Evolutionary conservation across 2,329 filamentous ascomycete genomes (phyloP).

Genomic region (Seiridium unicorne): DNA sequence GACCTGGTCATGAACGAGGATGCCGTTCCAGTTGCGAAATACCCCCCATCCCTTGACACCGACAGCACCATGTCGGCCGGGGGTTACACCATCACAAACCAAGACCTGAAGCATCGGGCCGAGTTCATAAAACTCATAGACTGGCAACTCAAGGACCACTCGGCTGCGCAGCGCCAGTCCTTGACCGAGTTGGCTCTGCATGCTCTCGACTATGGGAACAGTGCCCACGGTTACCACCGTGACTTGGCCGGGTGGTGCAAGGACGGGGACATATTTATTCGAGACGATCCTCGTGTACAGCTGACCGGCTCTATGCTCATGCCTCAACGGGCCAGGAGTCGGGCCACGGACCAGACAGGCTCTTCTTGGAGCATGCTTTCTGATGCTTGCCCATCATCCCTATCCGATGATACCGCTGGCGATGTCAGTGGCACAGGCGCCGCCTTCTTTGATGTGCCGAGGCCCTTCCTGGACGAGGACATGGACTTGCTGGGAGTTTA

Average conservation of each 20-base stretch:
- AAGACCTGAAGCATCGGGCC: background rate
- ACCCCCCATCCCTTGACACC: slow-evolving; percentile 4
- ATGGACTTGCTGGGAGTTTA: background rate
- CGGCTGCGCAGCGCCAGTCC: background rate
- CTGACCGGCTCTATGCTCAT: slow-evolving; percentile 13
- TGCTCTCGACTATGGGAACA: slow-evolving; percentile 13
- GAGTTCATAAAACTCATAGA: slow-evolving; percentile 9
- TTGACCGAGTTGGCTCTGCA: slow-evolving; percentile 18
- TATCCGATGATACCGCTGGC: slow-evolving; percentile 7
- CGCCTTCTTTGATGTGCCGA: background rate
- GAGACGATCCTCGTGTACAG: slow-evolving; percentile 1
- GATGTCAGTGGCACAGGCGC: slow-evolving; percentile 1
- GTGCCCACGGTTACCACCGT: slow-evolving; percentile 7
- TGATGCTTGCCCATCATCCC: background rate
- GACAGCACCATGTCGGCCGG: slow-evolving; percentile 2
- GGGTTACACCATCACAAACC: background rate
- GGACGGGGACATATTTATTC: slow-evolving; percentile 6
- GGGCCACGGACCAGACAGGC: slow-evolving; percentile 9
- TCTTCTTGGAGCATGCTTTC: background rate
- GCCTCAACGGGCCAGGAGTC: slow-evolving; percentile 6
- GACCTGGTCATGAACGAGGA: background rate
- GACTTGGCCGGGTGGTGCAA: slow-evolving; percentile 16
- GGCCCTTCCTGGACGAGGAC: background rate
- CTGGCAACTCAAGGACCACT: slow-evolving; percentile 12
- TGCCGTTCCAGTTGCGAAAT: background rate